A percentile compares a stretch with the other conserved stretches of the same genome.
phyloP scores from a whole-genome alignment of 306 rosid genomes.

The Citrullus colocynthis region DNA sequence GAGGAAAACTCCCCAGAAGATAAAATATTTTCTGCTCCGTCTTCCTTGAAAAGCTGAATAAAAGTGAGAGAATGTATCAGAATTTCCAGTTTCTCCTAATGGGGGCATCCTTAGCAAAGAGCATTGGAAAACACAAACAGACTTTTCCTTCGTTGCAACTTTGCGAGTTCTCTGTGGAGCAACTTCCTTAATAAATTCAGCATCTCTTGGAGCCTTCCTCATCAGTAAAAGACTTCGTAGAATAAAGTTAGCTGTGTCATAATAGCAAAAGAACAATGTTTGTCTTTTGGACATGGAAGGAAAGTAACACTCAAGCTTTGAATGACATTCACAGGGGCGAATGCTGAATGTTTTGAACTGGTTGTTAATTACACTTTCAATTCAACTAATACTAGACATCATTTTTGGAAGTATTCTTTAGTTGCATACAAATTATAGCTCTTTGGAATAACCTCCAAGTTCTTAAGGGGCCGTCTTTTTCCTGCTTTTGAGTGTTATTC shows the following conservation, averaged over 20 bases:
- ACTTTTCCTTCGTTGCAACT: neutral
- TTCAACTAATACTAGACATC: neutral
- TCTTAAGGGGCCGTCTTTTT: neutral
- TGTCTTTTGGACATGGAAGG: neutral
- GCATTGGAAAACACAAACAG: neutral
- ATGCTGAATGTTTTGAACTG: neutral
- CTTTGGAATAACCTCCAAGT: neutral
- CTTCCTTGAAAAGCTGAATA: neutral
- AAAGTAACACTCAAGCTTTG: neutral
- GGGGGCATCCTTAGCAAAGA: neutral
- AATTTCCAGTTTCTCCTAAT: neutral
- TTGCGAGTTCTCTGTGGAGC: neutral
- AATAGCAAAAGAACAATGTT: neutral
- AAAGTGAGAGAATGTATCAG: neutral
- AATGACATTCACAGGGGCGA: neutral
- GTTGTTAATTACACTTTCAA: neutral
- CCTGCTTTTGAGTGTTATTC: neutral
- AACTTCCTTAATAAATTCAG: neutral
- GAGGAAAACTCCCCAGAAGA: neutral
- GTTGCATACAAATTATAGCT: neutral
- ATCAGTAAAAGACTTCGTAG: neutral
- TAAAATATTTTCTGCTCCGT: neutral
- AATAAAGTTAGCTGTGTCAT: neutral
- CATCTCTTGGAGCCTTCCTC: neutral
- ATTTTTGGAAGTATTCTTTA: neutral